phyloP scores from a whole-genome alignment of 306 rosid genomes.

The Fagus sylvatica region DNA sequence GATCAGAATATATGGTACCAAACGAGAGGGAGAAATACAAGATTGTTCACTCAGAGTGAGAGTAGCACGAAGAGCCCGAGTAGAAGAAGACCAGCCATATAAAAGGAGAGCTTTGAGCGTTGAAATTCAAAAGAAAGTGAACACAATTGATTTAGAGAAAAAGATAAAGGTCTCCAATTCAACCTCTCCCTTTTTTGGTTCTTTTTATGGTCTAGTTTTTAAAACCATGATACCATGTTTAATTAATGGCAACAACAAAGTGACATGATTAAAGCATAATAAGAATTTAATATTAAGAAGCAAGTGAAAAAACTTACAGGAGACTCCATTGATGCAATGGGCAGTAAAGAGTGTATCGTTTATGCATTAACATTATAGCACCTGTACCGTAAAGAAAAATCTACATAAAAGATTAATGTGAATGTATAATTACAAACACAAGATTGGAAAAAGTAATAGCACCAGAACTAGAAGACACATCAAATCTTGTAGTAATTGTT shows the following conservation, averaged over 20 bases:
- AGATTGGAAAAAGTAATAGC: background rate
- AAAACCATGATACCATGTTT: background rate
- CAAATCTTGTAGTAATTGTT: background rate
- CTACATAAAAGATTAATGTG: background rate
- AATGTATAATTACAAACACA: background rate
- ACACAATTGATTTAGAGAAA: no score
- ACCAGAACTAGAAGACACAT: background rate
- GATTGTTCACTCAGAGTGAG: no score
- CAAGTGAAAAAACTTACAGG: conserved; percentile 41
- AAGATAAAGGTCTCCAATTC: no score
- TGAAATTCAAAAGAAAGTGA: no score
- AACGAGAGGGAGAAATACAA: no score
- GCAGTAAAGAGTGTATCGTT: conserved; percentile 1
- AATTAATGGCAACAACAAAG: background rate
- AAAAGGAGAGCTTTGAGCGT: no score
- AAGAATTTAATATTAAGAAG: background rate
- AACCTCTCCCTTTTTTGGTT: no score
- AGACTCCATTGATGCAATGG: conserved; percentile 49
- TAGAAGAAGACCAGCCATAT: no score
- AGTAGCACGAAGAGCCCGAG: no score
- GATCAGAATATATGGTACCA: no score
- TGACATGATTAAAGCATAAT: background rate
- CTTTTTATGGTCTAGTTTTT: no score
- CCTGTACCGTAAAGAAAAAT: conserved; percentile 33
- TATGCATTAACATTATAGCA: conserved; percentile 18